Conservation (phyloP, 2,329 filamentous ascomycete species). For the Phialophora expanda region DNA sequence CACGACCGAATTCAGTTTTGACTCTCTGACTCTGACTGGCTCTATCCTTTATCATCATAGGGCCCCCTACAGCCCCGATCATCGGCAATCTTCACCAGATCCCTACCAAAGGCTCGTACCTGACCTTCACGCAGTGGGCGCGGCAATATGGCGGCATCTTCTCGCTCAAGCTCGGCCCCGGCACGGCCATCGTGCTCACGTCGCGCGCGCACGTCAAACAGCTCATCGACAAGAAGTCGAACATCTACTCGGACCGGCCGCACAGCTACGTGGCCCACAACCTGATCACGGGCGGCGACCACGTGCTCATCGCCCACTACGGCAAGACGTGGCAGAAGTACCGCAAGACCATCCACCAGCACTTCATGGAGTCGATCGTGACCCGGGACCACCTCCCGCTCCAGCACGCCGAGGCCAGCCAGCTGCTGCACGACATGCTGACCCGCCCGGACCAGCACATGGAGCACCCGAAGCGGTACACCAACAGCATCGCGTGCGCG, state of each 20-base stretch:
- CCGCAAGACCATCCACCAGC: constrained; percentile 55
- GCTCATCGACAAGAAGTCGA: constrained; percentile 54
- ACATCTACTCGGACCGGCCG: constrained; percentile 53
- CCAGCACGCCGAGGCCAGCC: constrained; percentile 56
- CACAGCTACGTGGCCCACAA: constrained; percentile 49
- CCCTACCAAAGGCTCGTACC: constrained; percentile 44
- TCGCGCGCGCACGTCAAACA: constrained; percentile 50
- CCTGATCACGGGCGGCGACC: constrained; percentile 55
- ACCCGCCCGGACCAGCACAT: constrained; percentile 52
- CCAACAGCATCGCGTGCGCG: constrained; percentile 54
- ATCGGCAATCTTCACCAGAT: constrained; percentile 52
- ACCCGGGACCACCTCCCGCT: constrained; percentile 49
- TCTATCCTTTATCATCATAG: not conserved
- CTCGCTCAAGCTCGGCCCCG: constrained; percentile 51
- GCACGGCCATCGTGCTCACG: constrained; percentile 51
- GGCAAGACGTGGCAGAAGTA: constrained; percentile 53
- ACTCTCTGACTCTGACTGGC: not conserved
- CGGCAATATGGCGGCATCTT: constrained; percentile 52
- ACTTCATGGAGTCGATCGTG: constrained; percentile 53
- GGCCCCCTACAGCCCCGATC: constrained; percentile 40
- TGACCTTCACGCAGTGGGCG: constrained; percentile 46
- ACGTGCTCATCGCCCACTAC: constrained; percentile 56
- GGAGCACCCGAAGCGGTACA: constrained; percentile 56
- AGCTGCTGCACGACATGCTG: constrained; percentile 56
- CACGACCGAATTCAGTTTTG: not conserved